A percentile compares a stretch with the other conserved stretches of the same genome.
These are phyloP conservation scores for Aschersonia sp. DNA, from an alignment of 2,329 filamentous ascomycete species.

Conservation along the genomic window DNA sequence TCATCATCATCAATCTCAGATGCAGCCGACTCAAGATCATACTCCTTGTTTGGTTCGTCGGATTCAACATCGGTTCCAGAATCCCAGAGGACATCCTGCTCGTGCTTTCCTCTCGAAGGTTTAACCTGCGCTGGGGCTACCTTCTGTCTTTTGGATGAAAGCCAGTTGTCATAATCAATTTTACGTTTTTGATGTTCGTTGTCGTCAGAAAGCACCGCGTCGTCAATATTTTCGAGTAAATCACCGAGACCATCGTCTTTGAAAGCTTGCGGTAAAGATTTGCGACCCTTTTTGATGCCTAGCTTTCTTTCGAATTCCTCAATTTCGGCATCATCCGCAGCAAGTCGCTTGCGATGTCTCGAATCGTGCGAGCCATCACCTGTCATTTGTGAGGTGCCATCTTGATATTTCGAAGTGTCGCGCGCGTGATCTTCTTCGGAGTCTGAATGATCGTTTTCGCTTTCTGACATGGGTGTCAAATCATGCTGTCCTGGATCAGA, in stretches of 20 bases:
- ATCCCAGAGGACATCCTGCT: neutral
- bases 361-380: neutral
- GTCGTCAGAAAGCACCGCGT: slow-evolving; percentile 32
- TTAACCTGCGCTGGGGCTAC: slow-evolving; percentile 8
- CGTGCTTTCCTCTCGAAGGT: neutral
- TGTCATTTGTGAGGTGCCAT: neutral
- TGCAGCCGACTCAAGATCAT: neutral
- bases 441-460: too few relatives aligned
- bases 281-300: slow-evolving; percentile 63
- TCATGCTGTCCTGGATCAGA: too few relatives aligned
- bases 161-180: slow-evolving; percentile 43
- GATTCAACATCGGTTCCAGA: neutral
- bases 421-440: neutral
- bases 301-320: slow-evolving; percentile 75
- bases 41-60: neutral
- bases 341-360: slow-evolving; percentile 38
- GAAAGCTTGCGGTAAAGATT: slow-evolving; percentile 57
- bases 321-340: slow-evolving; percentile 79
- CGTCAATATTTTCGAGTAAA: slow-evolving; percentile 50
- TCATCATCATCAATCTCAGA: neutral
- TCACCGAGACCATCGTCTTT: slow-evolving; percentile 73
- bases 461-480: too few relatives aligned
- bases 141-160: slow-evolving; percentile 36
- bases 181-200: slow-evolving; percentile 48
- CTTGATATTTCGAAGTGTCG: neutral